phyloP scores from a whole-genome alignment of 1,284 basidiomycete species.

The Inonotus obliquus region DNA sequence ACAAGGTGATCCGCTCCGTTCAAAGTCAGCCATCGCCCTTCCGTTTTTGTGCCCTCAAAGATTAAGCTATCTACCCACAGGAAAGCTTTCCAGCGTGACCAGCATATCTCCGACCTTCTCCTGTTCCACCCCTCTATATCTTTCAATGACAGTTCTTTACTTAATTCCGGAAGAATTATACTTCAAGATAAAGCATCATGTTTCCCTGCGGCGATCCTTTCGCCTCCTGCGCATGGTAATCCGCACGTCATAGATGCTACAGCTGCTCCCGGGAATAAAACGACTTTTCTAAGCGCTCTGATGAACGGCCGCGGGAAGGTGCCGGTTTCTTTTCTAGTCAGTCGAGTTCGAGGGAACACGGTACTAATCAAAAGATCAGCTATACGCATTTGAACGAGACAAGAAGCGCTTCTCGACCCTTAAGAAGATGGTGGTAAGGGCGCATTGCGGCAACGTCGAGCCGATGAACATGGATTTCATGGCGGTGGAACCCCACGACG shows the following conservation, averaged over 20 bases:
- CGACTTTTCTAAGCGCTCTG: conserved; percentile 86
- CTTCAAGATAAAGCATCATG: conserved; percentile 98
- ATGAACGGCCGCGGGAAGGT: conserved; percentile 82
- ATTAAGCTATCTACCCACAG: background rate
- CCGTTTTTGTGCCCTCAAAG: background rate
- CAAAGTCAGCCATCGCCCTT: conserved; percentile 34
- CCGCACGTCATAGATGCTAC: conserved; percentile 87
- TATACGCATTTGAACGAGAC: conserved; percentile 87
- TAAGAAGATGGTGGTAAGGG: conserved; percentile 75
- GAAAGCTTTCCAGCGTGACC: conserved; percentile 46
- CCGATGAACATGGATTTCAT: conserved; percentile 79
- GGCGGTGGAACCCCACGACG: conserved; percentile 58
- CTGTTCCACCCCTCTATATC: conserved; percentile 65
- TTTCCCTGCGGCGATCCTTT: conserved; percentile 85
- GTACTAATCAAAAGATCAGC: conserved; percentile 33
- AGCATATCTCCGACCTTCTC: conserved; percentile 78
- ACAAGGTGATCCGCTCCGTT: conserved; percentile 40
- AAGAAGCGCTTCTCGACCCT: conserved; percentile 76
- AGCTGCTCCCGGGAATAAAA: conserved; percentile 98
- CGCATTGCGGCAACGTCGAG: conserved; percentile 75
- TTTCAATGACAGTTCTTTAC: conserved; percentile 60
- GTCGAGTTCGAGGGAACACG: background rate
- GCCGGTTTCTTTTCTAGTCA: conserved; percentile 17
- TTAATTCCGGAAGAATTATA: conserved; percentile 77
- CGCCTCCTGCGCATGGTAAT: conserved; percentile 48